Base-by-base conservation (phyloP, 441 rosid species). In the Populus hybrid region DNA sequence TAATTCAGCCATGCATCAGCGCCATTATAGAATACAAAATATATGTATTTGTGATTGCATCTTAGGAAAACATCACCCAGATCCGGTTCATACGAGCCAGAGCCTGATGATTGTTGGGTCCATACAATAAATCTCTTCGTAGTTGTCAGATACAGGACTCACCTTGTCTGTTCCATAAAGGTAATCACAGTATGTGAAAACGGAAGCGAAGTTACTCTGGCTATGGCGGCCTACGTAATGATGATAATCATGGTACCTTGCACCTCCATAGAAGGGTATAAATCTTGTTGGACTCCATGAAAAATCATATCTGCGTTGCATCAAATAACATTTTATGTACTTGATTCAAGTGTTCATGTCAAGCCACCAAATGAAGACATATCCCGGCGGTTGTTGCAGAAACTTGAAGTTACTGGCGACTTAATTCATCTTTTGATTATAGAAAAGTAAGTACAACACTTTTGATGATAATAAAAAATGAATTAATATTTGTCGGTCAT, bases 141-240 rank as follows among this genome's bases (percentile, higher is more conserved):
- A 0, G 20, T n/a, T 23, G 1, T 8, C 20, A 11, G 3, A 30
- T 1, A 16, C 9, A 32, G n/a, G 28, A 63, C 77, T 78, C 72
- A 93, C 95, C 89, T 89, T 93, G 80, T 90, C 90, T 18, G 95
- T 93, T 86, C 97, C 94, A 81, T 93, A 93, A 20, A 93, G 75
- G 81, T 80, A 90, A 86, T 93, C 97, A 79, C 95, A 93, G 73
- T 93, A 93, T 21, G 97, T 93, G 82, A 93, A 91, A 20, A 93
- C 90, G 6, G 97, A 91, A 65, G 97, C 94, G 64, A 93, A 93
- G 74, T 93, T 93, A 83, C 93, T 91, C 24, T 90, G 94, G 87
- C 97, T 88, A 82, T 85, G 89, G 72, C 86, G 91, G 72, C 95
- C 97, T 69, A 91, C 97, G 74, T 89, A 87, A 77, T 93, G 97